phyloP scores from a whole-genome alignment of 129 eudicot species.

The Pseudognaphalium luteoalbum region DNA sequence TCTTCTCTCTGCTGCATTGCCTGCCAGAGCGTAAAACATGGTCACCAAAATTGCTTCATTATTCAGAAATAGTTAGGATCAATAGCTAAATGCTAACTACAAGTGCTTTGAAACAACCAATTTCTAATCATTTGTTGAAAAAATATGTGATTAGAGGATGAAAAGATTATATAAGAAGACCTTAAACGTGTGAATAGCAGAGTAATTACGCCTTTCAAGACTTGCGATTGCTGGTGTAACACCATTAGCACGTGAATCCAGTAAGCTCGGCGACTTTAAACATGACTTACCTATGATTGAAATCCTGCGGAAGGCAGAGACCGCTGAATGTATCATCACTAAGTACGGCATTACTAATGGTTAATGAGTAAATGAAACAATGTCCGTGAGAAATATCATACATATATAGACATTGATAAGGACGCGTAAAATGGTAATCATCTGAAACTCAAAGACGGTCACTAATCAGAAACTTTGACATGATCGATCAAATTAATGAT shows the following conservation, averaged over 20 bases:
- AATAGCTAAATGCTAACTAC: too few relatives aligned
- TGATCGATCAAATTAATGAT: background rate
- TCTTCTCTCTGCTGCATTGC: conserved; percentile 16
- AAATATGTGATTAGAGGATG: too few relatives aligned
- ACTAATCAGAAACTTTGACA: background rate
- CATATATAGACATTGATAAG: too few relatives aligned
- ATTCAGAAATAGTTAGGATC: background rate
- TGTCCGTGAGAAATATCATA: too few relatives aligned
- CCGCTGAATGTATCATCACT: too few relatives aligned
- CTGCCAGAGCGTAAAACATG: background rate
- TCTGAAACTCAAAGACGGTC: too few relatives aligned
- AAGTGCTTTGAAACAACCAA: too few relatives aligned
- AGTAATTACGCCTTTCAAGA: background rate
- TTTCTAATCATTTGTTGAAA: too few relatives aligned
- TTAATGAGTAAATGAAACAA: too few relatives aligned
- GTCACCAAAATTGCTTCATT: background rate
- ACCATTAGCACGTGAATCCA: background rate
- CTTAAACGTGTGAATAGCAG: conserved; percentile 24
- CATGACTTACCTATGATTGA: background rate
- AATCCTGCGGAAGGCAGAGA: too few relatives aligned
- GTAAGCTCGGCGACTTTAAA: background rate
- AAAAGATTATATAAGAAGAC: background rate
- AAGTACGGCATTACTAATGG: too few relatives aligned
- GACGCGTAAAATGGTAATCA: too few relatives aligned
- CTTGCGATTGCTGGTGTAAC: background rate